phyloP scores from a whole-genome alignment of 345 rosid species.

The Alliaria petiolata region DNA sequence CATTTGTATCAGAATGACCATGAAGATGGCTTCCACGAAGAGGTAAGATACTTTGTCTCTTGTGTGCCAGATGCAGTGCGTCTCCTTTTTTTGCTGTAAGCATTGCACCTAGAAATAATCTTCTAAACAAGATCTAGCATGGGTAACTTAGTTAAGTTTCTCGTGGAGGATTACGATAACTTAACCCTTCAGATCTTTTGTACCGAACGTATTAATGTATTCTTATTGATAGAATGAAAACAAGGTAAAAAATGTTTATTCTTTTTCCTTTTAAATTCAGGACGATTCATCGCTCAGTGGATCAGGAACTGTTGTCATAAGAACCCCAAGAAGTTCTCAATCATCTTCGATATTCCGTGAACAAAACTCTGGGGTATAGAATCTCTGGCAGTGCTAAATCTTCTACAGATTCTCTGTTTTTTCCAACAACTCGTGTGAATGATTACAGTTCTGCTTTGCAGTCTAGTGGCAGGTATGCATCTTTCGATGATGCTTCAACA shows the following conservation, averaged over 20 bases:
- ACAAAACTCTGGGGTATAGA: conserved; percentile 52
- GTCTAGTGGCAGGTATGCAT: conserved; percentile 58
- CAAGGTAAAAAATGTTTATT: not conserved
- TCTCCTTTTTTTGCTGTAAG: conserved; percentile 3
- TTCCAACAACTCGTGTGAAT: conserved; percentile 1
- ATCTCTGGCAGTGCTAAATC: not conserved
- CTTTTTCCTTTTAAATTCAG: conserved; percentile 41
- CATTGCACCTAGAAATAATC: not conserved
- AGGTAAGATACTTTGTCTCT: conserved; percentile 46
- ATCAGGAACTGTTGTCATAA: conserved; percentile 80
- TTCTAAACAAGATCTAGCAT: not conserved
- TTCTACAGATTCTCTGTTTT: not conserved
- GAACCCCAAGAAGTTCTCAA: conserved; percentile 67
- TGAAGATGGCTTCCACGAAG: conserved; percentile 42
- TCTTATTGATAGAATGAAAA: not conserved
- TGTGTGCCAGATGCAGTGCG: not conserved
- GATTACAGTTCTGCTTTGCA: conserved; percentile 44
- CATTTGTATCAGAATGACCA: conserved; percentile 36
- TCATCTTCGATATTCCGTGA: conserved; percentile 54
- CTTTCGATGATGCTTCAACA: conserved; percentile 74
- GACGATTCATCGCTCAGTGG: conserved; percentile 62
- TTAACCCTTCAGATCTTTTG: not conserved
- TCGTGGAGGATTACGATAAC: not conserved
- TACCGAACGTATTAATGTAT: not conserved
- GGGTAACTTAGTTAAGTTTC: not conserved